Evolutionary conservation across 148 eudicot genomes (phyloP).

Genomic region (Gaultheria prostrata): DNA sequence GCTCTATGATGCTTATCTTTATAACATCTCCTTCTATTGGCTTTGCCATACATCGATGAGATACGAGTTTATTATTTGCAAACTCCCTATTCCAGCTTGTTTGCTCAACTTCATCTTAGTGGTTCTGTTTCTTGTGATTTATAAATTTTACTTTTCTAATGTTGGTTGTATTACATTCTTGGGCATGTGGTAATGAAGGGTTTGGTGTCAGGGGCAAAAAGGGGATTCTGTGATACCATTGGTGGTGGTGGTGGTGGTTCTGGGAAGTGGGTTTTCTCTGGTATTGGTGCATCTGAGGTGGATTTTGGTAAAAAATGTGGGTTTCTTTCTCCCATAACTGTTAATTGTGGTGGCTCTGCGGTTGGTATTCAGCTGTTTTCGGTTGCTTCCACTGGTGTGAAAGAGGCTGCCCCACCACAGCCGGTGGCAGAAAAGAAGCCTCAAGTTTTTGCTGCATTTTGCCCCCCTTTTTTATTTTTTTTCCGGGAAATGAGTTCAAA

Average conservation of each 20-base stretch:
- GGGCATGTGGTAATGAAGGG: conserved; percentile 12
- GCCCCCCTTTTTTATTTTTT: background rate
- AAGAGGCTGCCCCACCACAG: conserved; percentile 20
- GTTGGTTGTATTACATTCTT: too few species aligned
- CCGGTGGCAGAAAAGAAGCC: conserved; percentile 29
- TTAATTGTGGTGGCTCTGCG: conserved; percentile 12
- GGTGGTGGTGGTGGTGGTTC: conserved; percentile 26
- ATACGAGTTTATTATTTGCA: too few species aligned
- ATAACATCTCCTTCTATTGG: too few species aligned
- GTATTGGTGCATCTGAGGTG: conserved; percentile 33
- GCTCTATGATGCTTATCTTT: too few species aligned
- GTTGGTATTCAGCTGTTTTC: conserved; percentile 8
- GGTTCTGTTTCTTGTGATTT: too few species aligned
- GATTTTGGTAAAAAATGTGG: conserved; percentile 22
- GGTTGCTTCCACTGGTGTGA: conserved; percentile 14
- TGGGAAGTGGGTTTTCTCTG: conserved; percentile 42
- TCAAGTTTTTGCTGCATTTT: conserved; percentile 27
- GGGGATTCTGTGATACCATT: conserved; percentile 49
- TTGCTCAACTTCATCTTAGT: too few species aligned
- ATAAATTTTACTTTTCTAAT: too few species aligned
- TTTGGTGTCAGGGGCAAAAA: conserved; percentile 47
- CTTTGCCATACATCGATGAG: too few species aligned
- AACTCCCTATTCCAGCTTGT: too few species aligned
- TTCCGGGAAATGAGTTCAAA: too few species aligned
- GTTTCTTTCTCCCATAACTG: conserved; percentile 19